Percentiles rank a stretch among this genome's conserved stretches.
Conservation (phyloP, 2,329 filamentous ascomycete genomes). For the Verticillium nonalfalfae region DNA sequence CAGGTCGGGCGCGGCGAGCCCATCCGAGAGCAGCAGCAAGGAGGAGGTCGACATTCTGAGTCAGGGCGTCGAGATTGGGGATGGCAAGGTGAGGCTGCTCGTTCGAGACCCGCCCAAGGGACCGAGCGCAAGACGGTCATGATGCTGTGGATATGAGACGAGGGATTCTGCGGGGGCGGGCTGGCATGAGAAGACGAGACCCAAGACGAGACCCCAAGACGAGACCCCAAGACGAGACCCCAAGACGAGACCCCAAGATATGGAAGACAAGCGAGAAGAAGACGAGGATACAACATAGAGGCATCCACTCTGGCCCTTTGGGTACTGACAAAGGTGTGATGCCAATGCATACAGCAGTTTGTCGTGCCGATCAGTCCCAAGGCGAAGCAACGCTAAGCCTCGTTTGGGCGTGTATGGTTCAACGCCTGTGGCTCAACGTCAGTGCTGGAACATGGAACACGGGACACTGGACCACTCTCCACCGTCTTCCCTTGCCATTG, state of each 20-base stretch:
- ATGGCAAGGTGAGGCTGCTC: conserved; percentile 59
- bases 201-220: conserved; percentile 1
- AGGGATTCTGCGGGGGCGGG: not conserved
- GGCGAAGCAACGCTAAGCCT: not conserved
- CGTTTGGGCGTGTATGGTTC: not conserved
- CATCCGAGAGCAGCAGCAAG: conserved; percentile 26
- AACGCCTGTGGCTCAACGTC: not conserved
- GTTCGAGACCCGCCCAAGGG: conserved; percentile 55
- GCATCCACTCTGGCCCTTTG: not conserved
- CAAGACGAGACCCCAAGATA: too few relatives aligned
- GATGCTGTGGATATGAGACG: conserved; percentile 17
- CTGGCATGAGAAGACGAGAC: not conserved
- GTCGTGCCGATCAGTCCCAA: not conserved
- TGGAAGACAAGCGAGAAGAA: too few relatives aligned
- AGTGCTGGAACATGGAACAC: not conserved
- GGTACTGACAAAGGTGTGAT: not conserved
- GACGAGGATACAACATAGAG: not conserved
- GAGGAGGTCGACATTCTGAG: conserved; percentile 52
- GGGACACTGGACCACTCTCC: too few relatives aligned
- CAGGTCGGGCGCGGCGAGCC: conserved; percentile 34
- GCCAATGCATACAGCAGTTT: not conserved
- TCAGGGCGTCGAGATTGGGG: conserved; percentile 62
- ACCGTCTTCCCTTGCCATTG: too few relatives aligned
- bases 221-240: conserved; percentile 9
- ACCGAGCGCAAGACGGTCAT: conserved; percentile 38